These are phyloP conservation scores for Pythium vanterpoolii DNA, from an alignment of 352 stramenopile genomes.

Conservation along the genomic window DNA sequence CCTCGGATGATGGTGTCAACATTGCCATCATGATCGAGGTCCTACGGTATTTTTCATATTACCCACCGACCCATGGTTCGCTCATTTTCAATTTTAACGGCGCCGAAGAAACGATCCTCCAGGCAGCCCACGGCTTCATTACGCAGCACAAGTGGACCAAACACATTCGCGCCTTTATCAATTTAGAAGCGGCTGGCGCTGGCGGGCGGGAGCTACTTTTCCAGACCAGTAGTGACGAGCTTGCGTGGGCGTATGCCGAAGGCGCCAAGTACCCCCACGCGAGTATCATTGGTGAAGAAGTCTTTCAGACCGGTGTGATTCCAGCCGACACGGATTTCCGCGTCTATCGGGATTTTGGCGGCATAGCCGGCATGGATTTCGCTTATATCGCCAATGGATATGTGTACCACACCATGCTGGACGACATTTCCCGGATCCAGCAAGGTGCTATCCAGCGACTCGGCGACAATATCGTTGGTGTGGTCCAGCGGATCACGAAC, in stretches of 20 bases:
- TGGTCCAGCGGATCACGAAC: slow-evolving; percentile 47
- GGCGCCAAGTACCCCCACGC: slow-evolving; percentile 70
- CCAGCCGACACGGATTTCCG: slow-evolving; percentile 71
- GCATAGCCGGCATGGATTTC: slow-evolving; percentile 77
- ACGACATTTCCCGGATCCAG: slow-evolving; percentile 72
- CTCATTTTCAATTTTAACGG: slow-evolving; percentile 84
- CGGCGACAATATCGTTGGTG: slow-evolving; percentile 64
- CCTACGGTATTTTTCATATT: slow-evolving; percentile 39
- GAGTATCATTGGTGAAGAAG: slow-evolving; percentile 71
- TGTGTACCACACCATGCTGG: slow-evolving; percentile 74
- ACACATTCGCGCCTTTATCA: slow-evolving; percentile 73
- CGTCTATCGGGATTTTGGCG: slow-evolving; percentile 70
- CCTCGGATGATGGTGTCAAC: slow-evolving; percentile 77
- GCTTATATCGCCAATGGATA: slow-evolving; percentile 80
- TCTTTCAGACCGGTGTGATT: slow-evolving; percentile 75
- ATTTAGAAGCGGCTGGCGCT: slow-evolving; percentile 70
- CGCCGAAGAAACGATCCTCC: slow-evolving; percentile 75
- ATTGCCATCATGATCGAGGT: slow-evolving; percentile 81
- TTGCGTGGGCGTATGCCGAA: slow-evolving; percentile 65
- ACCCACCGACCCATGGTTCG: slow-evolving; percentile 41
- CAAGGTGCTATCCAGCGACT: slow-evolving; percentile 60
- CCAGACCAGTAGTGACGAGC: slow-evolving; percentile 71
- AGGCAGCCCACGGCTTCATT: slow-evolving; percentile 77
- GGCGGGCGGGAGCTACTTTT: slow-evolving; percentile 73
- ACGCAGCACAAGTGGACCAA: slow-evolving; percentile 73